Base-by-base conservation (phyloP, 768 basidiomycete genomes). In the Crucibulum laeve region DNA sequence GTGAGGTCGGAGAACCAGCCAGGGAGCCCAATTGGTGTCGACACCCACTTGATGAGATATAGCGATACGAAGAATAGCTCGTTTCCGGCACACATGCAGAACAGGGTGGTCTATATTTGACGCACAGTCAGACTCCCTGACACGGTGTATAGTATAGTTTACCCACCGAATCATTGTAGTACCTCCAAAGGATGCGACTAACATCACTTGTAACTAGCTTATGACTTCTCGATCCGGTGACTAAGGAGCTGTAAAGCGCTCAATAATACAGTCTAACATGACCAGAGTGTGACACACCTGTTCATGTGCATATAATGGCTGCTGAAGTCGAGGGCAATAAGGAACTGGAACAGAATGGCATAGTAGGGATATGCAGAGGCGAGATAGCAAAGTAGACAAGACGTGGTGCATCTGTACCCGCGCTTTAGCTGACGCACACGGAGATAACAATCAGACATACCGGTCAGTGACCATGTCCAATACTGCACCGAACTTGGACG, bases 261-360 rank as follows among this genome's bases (percentile, higher is more conserved):
- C 23, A 19, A 28, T 14, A 33, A 11, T 33, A 11, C 36, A 44
- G 41, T 42, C 32, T 38, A 43, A 8, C 21, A 2, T 4, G 26
- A 37, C 3, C 15, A n/a, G n/a, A n/a, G n/a, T n/a, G n/a, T n/a
- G n/a, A 46, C 53, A 41, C 55, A 94, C 95, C 95, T 96, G 64
- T 97, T 96, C 96, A 98, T 99, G 64, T 98, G 96, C 82, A 98
- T 97, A 67, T 98, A 98, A 65, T 98, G 96, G 53, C 91, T 95
- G 54, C 88, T 86, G 62, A 99, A 99, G 63, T 99, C 96, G 45
- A 99, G 80, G 0, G 94, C 82, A 65, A 99, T 99, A 48, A 99
- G 80, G 68, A 90, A 86, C 65, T 96, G 92, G 73, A 99, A 97
- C 39, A 83, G 55, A 25, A 95, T 68, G 3, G 94, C 88, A 49